Base-by-base conservation (phyloP, 2,329 filamentous ascomycete species). In the Aureobasidium mangrovei region DNA sequence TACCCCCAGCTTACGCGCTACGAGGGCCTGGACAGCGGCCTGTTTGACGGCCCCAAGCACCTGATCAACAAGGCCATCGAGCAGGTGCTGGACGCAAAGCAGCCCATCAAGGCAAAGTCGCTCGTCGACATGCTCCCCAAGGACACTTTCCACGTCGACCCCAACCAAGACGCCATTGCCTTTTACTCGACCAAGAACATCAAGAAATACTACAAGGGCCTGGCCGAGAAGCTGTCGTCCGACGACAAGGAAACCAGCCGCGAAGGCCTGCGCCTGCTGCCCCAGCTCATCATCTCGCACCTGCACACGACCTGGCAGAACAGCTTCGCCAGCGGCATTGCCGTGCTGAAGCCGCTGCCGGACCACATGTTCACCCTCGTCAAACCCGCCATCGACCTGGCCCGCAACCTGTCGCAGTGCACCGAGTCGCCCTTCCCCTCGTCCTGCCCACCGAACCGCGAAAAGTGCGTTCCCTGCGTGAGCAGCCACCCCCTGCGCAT, bases 301-400 rank as follows among this genome's bases (percentile, higher is more conserved):
- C 77, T 97, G 3, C 91, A 96, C 66, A 78, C 79, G 53, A 86
- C 83, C 8, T 97, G 93, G 81, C 89, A 94, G 65, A 87, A 85
- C 61, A 77, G 77, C 26, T 95, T 93, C 68, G 74, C 80, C 1
- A 77, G 79, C 38, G 91, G 93, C 31, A 85, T 97, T 55, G 80
- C 84, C 4, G 82, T 96, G 3, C 74, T 95, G 41, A 91, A 94
- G 67, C 90, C 91, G 0, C 77, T 86, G 24, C 80, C 87, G 1
- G 74, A 85, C 49, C 83, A 90, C 66, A 91, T 86, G 38, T 86
- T 85, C 1, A 77, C 82, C 12, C 76, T 95, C 61, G 77, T 90
- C 47, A 76, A 81, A 54, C 82, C 85, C 35, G 86, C 86, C 3
- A 72, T 85, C 53, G 78, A 84, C 41, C 78, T 97, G 29, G 91